Base-by-base conservation (phyloP, 148 eudicot genomes). In the Chenopodium berlandieri region DNA sequence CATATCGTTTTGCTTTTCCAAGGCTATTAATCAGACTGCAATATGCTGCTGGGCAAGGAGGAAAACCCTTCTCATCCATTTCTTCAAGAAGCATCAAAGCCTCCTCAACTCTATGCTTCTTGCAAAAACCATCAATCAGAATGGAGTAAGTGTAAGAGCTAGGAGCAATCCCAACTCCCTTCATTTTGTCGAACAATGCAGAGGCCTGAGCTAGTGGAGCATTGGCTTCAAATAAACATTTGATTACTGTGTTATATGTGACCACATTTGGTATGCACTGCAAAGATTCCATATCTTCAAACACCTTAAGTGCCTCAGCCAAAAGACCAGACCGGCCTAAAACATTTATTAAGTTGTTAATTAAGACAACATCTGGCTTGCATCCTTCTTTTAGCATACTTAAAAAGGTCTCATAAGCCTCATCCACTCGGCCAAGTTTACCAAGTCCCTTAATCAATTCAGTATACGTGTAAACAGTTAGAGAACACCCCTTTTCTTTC, bases 11-110 rank as follows among this genome's bases (percentile, higher is more conserved):
- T 58, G 94, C 92, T 86, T 89, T 92, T 78, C 99, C 99, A 30
- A 96, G 95, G 56, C 87, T 75, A 75, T 91, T 94, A 76, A 96
- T 96, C 83, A 96, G 86, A 83, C 97, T 96, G 85, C 99, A 96
- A 79, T 96, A 96, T 2, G 99, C 99, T 79, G 99, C 93, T 72
- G 99, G 97, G 68, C 95, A 92, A 46, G 99, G 98, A 60, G 97
- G 97, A 79, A 96, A 92, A 67, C 98, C 95, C 84, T 92, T 91
- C 82, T 96, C 99, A 69, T 96, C 99, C 99, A 96, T 94, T 90
- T 96, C 99, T 83, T 96, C 99, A 9, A 96, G 97, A 85, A 96
- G 87, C 72, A 90, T 66, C 73, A 96, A 82, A 50, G 99, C 99
- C 83, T 96, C 91, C 85, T 92, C 94, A 23, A 96, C 87, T 84